Evolutionary conservation across 169 alveolate species (phyloP), one percentile per base, ranked within the genome.

Genomic region (Neospora caninum): DNA sequence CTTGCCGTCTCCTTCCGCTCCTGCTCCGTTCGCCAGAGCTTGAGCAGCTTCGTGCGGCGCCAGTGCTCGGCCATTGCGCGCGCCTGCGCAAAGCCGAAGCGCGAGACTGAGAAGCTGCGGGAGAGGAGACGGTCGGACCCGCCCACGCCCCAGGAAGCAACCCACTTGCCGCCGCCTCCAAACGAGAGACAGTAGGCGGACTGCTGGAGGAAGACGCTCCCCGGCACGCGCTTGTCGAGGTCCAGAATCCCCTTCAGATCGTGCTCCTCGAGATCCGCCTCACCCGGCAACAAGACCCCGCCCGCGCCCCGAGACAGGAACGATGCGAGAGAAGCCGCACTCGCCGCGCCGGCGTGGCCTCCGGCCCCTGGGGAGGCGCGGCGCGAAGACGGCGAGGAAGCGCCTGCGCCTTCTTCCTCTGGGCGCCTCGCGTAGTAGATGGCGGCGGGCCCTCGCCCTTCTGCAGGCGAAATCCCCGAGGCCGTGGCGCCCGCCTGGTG

Each of bases 121-220:
- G 84, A 73, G 45, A 73, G n/a, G 45, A 73, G 45, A 7, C 84
- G 84, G 42, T 73, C 84, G 42, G 42, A 31, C 31, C 39, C 49
- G 39, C 84, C 84, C 49, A 73, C 49, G 84, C 84, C 84, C 84
- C 84, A 73, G 18, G 84, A 73, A 41, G 42, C 84, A 27, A 73
- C 84, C 84, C 84, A 73, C 43, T 73, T 73, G 1, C 84, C 84
- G 25, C 84, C 43, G 39, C 84, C 80, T 7, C 80, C 84, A 43
- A 73, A 73, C 43, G 84, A 73, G 45, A 73, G 42, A 16, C 49
- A 31, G 42, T 73, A 73, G 45, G 84, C 49, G 39, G 84, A 34
- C 84, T 73, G 84, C 49, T 73, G 39, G 18, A 73, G 42, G 42
- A 34, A 73, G 84, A 73, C 84, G 7, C 49, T 36, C 39, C 84